Conservation (phyloP, 345 rosid species). For the Sonneratia alba region DNA sequence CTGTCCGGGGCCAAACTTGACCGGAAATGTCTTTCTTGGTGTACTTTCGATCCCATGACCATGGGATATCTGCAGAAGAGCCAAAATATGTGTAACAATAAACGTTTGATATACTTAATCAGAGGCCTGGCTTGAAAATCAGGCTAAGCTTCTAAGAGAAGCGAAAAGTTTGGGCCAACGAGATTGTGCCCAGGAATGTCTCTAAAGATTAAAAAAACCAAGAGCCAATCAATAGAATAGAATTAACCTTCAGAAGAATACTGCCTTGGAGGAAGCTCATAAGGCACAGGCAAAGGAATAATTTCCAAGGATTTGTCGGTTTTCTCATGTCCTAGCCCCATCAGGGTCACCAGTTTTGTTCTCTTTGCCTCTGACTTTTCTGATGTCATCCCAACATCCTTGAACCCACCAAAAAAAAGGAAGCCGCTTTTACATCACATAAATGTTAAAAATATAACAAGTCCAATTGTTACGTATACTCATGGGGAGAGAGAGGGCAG, state of each 20-base stretch:
- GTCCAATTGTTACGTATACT: not conserved
- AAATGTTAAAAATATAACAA: not conserved
- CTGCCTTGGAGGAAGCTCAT: constrained; percentile 66
- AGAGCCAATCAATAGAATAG: not conserved
- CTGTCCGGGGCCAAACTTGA: constrained; percentile 64
- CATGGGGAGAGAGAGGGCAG: not conserved
- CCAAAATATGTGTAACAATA: not conserved
- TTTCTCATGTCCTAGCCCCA: constrained; percentile 40
- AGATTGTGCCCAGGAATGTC: not conserved
- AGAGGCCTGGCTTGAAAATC: not conserved
- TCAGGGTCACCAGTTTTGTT: constrained; percentile 55
- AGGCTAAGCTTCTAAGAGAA: not conserved
- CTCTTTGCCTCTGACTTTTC: constrained; percentile 16
- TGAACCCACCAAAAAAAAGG: not conserved
- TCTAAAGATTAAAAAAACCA: not conserved
- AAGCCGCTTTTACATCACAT: not conserved
- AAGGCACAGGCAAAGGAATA: constrained; percentile 64
- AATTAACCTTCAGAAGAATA: constrained; percentile 59
- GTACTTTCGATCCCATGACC: constrained; percentile 90
- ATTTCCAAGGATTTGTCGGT: constrained; percentile 27
- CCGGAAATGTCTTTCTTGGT: constrained; percentile 69
- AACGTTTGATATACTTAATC: not conserved
- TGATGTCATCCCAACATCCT: constrained; percentile 14
- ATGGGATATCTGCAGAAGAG: constrained; percentile 56
- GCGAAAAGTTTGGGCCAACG: not conserved